Evolutionary conservation across 441 rosid species (phyloP), one percentile per base, ranked within the genome.

Genomic region (Syzygium syzygioides): DNA sequence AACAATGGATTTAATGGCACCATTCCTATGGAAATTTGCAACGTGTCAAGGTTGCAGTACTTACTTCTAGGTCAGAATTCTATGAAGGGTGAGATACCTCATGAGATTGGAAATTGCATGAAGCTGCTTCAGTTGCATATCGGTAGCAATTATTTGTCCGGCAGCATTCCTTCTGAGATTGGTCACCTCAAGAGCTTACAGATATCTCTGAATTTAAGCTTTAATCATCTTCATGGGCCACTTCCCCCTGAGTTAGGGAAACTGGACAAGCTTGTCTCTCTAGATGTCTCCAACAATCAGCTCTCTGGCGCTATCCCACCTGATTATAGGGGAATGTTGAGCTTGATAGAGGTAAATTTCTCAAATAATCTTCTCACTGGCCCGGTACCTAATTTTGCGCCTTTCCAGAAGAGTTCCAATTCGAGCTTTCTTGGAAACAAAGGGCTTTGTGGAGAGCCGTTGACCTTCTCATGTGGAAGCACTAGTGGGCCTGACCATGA

Each of bases 301-400:
- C 96, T 98, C 85, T 93, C 96, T 6, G 99, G 99, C 85, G 79
- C 90, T 41, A 96, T 98, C 87, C 97, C 99, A 4, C 91, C 93
- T 54, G 93, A 94, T 85, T 93, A 94, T 54, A 96, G 93, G 92
- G 99, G 99, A 86, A 94, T 98, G 99, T 85, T 96, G 92, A 98
- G 99, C 92, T 94, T 98, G 95, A 96, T 98, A 48, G 99, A 96
- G 90, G 96, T 98, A 90, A 94, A 96, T 90, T 96, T 98, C 94
- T 96, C 98, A 7, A 95, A 95, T 88, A 98, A 98, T 91, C 92
- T 94, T 89, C 95, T 98, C 64, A 87, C 50, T 11, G 99, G 99
- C 53, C 95, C 95, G 2, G 93, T 98, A 34, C 99, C 99, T 3
- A 87, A 91, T 56, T 98, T 95, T 68, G 96, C 88, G 48, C 99